A percentile compares a stretch with the other conserved stretches of the same genome.
Evolutionary conservation across 2,329 filamentous ascomycete genomes (phyloP).

Genomic region (Diaporthe humulicola): DNA sequence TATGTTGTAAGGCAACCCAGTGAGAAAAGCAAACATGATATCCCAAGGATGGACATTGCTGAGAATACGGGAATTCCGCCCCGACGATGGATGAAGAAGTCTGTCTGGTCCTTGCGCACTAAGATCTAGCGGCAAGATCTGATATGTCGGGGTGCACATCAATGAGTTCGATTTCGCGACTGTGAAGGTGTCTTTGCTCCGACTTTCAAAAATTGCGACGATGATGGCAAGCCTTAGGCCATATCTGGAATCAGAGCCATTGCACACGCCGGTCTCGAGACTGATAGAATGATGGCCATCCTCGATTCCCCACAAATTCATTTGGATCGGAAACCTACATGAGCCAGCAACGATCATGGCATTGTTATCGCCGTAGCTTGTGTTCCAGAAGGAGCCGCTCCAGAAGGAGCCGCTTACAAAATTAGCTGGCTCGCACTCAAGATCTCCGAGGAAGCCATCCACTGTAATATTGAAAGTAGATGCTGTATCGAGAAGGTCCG

Average conservation of each 20-base stretch:
- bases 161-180: background rate
- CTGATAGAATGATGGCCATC: too few species aligned
- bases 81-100: background rate
- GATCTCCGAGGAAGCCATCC: background rate
- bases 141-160: background rate
- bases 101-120: background rate
- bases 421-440: background rate
- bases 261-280: background rate
- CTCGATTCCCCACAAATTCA: too few species aligned
- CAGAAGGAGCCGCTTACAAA: too few species aligned
- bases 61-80: background rate
- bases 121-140: background rate
- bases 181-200: background rate
- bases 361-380: too few species aligned
- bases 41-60: background rate
- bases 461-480: background rate
- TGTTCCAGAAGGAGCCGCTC: too few species aligned
- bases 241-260: background rate
- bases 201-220: background rate
- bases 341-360: background rate
- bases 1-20: rapidly evolving
- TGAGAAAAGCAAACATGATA: background rate
- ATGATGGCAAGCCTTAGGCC: background rate
- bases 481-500: background rate
- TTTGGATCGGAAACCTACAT: background rate